Evolutionary conservation across 2,329 filamentous ascomycete species (phyloP).

Genomic region (Colletotrichum destructivum): DNA sequence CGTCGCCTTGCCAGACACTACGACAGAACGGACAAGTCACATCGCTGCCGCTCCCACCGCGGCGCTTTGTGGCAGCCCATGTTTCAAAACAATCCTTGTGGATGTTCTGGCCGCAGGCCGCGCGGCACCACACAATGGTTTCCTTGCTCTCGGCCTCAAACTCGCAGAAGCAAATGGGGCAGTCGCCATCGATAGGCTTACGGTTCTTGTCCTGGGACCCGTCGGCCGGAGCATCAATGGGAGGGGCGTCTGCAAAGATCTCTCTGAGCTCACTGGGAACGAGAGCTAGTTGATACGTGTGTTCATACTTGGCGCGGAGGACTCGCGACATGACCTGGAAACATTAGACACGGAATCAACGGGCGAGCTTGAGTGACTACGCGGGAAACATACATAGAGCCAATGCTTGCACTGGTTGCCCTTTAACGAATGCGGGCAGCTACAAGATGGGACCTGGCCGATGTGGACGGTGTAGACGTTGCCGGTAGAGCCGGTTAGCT

Average conservation of each 20-base stretch:
- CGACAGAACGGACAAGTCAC: slow-evolving; percentile 76
- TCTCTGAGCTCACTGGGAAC: slow-evolving; percentile 70
- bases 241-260: slow-evolving; percentile 70
- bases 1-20: slow-evolving; percentile 67
- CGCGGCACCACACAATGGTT: slow-evolving; percentile 65
- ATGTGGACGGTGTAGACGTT: slow-evolving; percentile 75
- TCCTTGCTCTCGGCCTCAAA: slow-evolving; percentile 56
- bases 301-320: slow-evolving; percentile 68
- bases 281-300: slow-evolving; percentile 75
- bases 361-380: neutral
- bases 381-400: slow-evolving; percentile 63
- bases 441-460: slow-evolving; percentile 65
- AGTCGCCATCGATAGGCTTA: slow-evolving; percentile 67
- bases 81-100: slow-evolving; percentile 68
- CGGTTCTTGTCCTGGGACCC: slow-evolving; percentile 58
- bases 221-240: slow-evolving; percentile 57
- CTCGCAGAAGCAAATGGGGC: slow-evolving; percentile 70
- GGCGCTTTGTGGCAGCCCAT: slow-evolving; percentile 66
- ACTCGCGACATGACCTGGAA: slow-evolving; percentile 69
- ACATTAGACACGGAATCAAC: neutral
- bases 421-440: slow-evolving; percentile 67
- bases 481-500: slow-evolving; percentile 75
- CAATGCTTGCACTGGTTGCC: slow-evolving; percentile 78
- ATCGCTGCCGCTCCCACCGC: slow-evolving; percentile 45
- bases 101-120: slow-evolving; percentile 69